A percentile compares a stretch with the other conserved stretches of the same genome.
These are phyloP conservation scores for Gaeumannomyces sp. DNA, from an alignment of 2,329 filamentous ascomycete species.

Conservation along the genomic window DNA sequence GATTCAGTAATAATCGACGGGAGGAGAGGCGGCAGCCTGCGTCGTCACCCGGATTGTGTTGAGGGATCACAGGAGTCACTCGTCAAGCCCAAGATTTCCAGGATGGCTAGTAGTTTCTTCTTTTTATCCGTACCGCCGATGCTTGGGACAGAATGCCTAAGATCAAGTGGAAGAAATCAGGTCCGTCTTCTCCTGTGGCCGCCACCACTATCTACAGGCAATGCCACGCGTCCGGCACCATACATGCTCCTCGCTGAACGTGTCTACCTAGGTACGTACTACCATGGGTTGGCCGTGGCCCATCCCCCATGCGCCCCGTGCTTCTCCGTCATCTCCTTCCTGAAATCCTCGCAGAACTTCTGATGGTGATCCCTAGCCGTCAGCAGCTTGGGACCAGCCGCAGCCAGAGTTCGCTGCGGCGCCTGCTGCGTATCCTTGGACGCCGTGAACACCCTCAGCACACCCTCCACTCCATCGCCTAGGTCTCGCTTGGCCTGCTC, in stretches of 20 bases:
- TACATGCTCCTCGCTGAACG: background rate
- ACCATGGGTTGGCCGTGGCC: background rate
- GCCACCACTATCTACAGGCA: too few species aligned
- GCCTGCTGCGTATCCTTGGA: background rate
- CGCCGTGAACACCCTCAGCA: background rate
- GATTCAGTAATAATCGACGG: too few species aligned
- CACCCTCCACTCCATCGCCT: background rate
- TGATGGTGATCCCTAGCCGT: background rate
- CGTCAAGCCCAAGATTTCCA: too few species aligned
- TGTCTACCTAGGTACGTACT: background rate
- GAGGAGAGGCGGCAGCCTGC: too few species aligned
- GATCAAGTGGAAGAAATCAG: too few species aligned
- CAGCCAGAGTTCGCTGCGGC: background rate
- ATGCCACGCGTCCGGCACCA: too few species aligned
- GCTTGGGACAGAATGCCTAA: too few species aligned
- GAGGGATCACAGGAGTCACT: too few species aligned
- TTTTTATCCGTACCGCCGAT: too few species aligned
- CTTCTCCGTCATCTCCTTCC: background rate
- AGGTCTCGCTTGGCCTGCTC: constrained; percentile 7
- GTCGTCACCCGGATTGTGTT: too few species aligned
- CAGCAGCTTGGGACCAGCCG: background rate
- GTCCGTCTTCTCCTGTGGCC: too few species aligned
- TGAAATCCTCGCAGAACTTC: background rate
- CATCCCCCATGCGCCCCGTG: background rate
- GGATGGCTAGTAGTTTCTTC: too few species aligned